phyloP scores from a whole-genome alignment of 768 basidiomycete species.

The Lanmaoa pseudosensibilis region DNA sequence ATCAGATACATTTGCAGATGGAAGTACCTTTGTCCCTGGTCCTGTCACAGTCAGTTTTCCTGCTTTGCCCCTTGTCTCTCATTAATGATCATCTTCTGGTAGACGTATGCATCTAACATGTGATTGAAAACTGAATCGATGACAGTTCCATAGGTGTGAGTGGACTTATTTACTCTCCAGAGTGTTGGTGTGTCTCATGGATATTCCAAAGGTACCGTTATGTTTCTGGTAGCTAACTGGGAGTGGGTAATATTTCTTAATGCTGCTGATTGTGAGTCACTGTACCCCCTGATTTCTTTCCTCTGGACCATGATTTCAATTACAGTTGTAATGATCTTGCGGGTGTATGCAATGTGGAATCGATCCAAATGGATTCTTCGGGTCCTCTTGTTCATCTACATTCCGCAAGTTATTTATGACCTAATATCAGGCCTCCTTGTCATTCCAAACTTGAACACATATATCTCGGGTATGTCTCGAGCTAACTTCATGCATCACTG shows the following conservation, averaged over 20 bases:
- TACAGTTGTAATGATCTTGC: slow-evolving; percentile 6
- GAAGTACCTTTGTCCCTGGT: not conserved
- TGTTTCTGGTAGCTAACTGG: too few relatives aligned
- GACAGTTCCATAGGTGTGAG: slow-evolving; percentile 4
- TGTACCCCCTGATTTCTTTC: not conserved
- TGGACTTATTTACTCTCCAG: not conserved
- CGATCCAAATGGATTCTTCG: not conserved
- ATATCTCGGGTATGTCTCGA: not conserved
- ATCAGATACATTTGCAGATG: not conserved
- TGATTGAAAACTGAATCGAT: too few relatives aligned
- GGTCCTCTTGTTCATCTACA: not conserved
- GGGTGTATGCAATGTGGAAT: too few relatives aligned
- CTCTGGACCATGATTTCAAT: not conserved
- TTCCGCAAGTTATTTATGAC: not conserved
- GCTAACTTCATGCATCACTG: too few relatives aligned
- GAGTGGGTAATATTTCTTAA: slow-evolving; percentile 3
- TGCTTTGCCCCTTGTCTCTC: not conserved
- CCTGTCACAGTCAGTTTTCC: not conserved
- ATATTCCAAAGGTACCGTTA: not conserved
- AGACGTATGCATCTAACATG: not conserved
- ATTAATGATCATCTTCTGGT: accelerated
- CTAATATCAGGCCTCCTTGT: too few relatives aligned
- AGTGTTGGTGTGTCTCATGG: not conserved
- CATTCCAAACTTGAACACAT: too few relatives aligned
- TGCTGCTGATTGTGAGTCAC: slow-evolving; percentile 6